Evolutionary conservation across 2,329 filamentous ascomycete genomes (phyloP).

Genomic region (Passalora sequoiae): DNA sequence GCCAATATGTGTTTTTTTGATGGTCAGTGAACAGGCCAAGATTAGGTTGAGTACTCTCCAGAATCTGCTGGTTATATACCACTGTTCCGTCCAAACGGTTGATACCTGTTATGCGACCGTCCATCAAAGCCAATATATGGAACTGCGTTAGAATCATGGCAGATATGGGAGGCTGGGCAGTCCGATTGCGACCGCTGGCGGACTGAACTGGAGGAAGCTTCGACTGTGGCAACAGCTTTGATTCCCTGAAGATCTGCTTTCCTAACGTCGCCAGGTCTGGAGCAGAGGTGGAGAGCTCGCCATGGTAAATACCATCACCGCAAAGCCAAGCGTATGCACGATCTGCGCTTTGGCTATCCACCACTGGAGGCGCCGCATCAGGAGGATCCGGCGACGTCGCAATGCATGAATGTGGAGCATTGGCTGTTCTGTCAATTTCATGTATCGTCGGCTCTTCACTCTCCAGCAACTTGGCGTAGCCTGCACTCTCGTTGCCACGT

Average conservation of each 20-base stretch:
- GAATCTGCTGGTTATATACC: conserved; percentile 80
- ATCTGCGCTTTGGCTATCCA: conserved; percentile 42
- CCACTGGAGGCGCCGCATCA: conserved; percentile 42
- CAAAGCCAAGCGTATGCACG: conserved; percentile 86
- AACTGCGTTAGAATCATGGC: conserved; percentile 86
- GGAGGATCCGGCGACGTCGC: conserved; percentile 68
- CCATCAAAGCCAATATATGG: conserved; percentile 81
- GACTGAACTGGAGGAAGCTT: conserved; percentile 66
- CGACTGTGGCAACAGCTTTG: conserved; percentile 69
- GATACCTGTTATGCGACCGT: conserved; percentile 74
- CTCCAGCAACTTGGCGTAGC: conserved; percentile 85
- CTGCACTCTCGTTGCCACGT: conserved; percentile 69
- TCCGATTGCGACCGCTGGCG: conserved; percentile 58
- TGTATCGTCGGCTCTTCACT: conserved; percentile 73
- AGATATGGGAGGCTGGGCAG: conserved; percentile 66
- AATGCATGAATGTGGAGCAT: conserved; percentile 59
- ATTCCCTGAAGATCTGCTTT: conserved; percentile 68
- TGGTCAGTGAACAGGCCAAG: conserved; percentile 84
- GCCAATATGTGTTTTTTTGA: conserved; percentile 96
- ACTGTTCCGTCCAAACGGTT: conserved; percentile 82
- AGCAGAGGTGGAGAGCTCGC: conserved; percentile 59
- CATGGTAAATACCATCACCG: conserved; percentile 79
- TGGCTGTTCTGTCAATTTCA: conserved; percentile 60
- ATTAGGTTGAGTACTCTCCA: conserved; percentile 71
- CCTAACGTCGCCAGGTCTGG: conserved; percentile 62